Conservation (phyloP, 1,284 basidiomycete genomes). For the Cutaneotrichosporon sp. region DNA sequence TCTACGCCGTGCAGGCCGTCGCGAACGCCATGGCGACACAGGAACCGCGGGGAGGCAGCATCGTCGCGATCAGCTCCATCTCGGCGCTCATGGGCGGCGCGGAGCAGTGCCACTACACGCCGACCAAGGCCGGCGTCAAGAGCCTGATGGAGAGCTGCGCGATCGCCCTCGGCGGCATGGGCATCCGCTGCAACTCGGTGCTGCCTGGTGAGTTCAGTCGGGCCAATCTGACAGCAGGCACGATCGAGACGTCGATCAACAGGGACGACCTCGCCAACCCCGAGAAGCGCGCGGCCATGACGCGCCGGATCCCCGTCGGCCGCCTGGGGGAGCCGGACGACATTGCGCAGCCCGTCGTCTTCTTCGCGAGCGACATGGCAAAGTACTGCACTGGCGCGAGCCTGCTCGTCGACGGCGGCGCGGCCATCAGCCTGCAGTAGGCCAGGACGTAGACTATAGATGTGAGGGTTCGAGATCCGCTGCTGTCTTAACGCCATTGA, state of each 20-base stretch:
- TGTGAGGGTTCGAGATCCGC: too few species aligned
- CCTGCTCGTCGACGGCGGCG: conserved; percentile 72
- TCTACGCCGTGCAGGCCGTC: conserved; percentile 73
- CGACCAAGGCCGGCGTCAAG: conserved; percentile 76
- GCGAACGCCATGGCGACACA: conserved; percentile 76
- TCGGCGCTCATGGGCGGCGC: conserved; percentile 76
- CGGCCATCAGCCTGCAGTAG: conserved; percentile 75
- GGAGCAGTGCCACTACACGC: conserved; percentile 75
- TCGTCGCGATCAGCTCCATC: conserved; percentile 74
- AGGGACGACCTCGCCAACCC: conserved; percentile 68
- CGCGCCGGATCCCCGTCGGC: conserved; percentile 66
- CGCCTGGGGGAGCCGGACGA: conserved; percentile 74
- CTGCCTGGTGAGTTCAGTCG: conserved; percentile 48
- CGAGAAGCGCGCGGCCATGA: conserved; percentile 66
- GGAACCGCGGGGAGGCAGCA: conserved; percentile 66
- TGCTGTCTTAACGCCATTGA: too few species aligned
- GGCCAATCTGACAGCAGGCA: conserved; percentile 58
- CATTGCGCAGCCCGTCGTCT: conserved; percentile 73
- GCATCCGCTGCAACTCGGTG: conserved; percentile 65
- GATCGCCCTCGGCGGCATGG: conserved; percentile 71
- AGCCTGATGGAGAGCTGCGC: conserved; percentile 82
- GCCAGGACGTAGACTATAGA: too few species aligned
- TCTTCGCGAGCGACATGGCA: conserved; percentile 72
- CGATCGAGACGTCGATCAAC: conserved; percentile 74
- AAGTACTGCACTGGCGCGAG: conserved; percentile 58